These are phyloP conservation scores for Naganishia randhawae DNA, from an alignment of 768 basidiomycete genomes.

Conservation along the genomic window DNA sequence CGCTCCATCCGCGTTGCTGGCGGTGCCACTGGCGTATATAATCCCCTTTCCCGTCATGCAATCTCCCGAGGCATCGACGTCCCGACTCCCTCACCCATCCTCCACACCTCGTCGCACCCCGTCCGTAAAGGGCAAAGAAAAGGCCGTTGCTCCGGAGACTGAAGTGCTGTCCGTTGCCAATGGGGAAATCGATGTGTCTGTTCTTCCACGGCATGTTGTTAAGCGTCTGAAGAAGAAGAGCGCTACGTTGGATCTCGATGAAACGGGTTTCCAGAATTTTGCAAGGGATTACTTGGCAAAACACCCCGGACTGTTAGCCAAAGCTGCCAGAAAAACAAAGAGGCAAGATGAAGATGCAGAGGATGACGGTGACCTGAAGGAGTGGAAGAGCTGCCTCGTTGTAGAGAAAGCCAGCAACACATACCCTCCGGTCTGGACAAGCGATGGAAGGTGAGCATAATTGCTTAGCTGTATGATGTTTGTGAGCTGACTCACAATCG, in stretches of 20 bases:
- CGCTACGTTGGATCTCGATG: conserved; percentile 6
- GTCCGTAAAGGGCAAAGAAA: conserved; percentile 27
- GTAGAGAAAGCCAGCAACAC: conserved; percentile 39
- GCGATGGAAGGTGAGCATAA: conserved; percentile 69
- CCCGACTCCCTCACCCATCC: conserved; percentile 4
- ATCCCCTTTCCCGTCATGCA: conserved; percentile 20
- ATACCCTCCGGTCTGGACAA: conserved; percentile 71
- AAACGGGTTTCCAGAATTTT: conserved; percentile 13
- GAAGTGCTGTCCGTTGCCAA: background rate
- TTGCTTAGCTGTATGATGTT: conserved; percentile 27
- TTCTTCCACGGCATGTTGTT: conserved; percentile 10
- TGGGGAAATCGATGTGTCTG: conserved; percentile 1
- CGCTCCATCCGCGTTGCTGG: background rate
- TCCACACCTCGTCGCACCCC: conserved; percentile 20
- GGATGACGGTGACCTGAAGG: conserved; percentile 14
- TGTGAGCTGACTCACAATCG: conserved; percentile 24
- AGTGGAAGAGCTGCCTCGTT: conserved; percentile 39
- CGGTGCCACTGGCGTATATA: background rate
- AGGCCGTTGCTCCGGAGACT: conserved; percentile 3
- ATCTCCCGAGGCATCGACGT: conserved; percentile 27
- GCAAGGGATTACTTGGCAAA: conserved; percentile 14
- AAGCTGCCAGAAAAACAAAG: conserved; percentile 4
- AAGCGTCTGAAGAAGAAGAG: conserved; percentile 16
- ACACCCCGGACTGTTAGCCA: conserved; percentile 15
- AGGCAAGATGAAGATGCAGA: conserved; percentile 13